phyloP scores from a whole-genome alignment of 257 asterid species.

The Leonotis leonurus region DNA sequence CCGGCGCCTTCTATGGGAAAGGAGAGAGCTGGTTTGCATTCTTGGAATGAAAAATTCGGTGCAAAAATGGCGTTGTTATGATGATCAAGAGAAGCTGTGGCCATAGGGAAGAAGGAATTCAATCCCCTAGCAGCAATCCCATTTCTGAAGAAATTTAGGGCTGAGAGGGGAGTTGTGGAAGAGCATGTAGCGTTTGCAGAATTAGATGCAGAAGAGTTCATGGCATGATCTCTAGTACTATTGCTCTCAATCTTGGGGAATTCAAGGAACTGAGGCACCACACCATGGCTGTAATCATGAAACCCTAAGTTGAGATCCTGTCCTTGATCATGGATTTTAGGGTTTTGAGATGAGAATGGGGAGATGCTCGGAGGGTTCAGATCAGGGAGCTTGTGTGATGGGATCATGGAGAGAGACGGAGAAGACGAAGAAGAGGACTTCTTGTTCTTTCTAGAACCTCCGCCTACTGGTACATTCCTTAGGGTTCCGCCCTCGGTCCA shows the following conservation, averaged over 20 bases:
- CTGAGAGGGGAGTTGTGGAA: constrained; percentile 28
- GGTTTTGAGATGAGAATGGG: constrained; percentile 31
- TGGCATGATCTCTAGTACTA: constrained; percentile 4
- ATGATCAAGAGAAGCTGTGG: constrained; percentile 10
- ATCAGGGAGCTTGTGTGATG: constrained; percentile 33
- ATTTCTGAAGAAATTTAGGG: constrained; percentile 42
- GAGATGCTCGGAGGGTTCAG: constrained; percentile 36
- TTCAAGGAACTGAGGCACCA: constrained; percentile 36
- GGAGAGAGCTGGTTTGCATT: constrained; percentile 44
- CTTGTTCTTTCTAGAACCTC: constrained; percentile 62
- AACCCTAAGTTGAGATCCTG: constrained; percentile 61
- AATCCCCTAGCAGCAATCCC: constrained; percentile 34
- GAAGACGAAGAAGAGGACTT: constrained; percentile 16
- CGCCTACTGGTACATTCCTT: constrained; percentile 74
- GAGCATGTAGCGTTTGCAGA: constrained; percentile 23
- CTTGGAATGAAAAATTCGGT: constrained; percentile 52
- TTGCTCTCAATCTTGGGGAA: constrained; percentile 39
- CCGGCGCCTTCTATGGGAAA: constrained; percentile 30
- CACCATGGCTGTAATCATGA: constrained; percentile 23
- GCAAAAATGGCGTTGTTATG: constrained; percentile 24
- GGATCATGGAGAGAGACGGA: constrained; percentile 12
- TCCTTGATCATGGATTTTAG: constrained; percentile 32
- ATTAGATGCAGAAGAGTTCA: constrained; percentile 18
- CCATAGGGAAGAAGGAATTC: constrained; percentile 25
- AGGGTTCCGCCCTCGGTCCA: constrained; percentile 88